These are phyloP conservation scores for Tuber brumale DNA, from an alignment of 495 filamentous ascomycete species.

Conservation along the genomic window DNA sequence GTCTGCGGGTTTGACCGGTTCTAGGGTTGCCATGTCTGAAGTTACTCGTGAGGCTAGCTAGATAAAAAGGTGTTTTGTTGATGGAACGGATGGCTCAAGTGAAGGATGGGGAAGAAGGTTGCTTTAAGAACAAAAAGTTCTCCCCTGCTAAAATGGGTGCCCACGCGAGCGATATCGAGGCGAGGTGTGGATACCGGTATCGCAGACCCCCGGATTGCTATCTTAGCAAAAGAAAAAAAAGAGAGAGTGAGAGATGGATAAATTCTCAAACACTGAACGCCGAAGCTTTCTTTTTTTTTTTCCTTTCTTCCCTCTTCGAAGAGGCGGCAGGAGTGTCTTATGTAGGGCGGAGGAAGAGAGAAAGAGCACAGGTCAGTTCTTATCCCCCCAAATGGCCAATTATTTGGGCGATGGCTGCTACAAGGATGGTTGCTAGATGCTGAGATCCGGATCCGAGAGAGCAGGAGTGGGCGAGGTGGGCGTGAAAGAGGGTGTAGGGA, in stretches of 20 bases:
- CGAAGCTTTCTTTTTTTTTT: neutral
- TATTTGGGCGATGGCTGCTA: neutral
- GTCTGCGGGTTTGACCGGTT: slow-evolving; percentile 24
- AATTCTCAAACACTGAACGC: neutral
- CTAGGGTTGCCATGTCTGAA: slow-evolving; percentile 26
- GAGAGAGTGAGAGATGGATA: neutral
- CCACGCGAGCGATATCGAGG: neutral
- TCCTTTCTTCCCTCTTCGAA: neutral
- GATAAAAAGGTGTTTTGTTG: neutral
- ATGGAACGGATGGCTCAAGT: neutral
- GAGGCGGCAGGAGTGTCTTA: neutral
- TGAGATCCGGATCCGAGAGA: neutral
- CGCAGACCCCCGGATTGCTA: neutral
- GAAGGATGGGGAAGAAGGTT: neutral
- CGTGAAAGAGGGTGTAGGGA: neutral
- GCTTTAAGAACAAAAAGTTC: neutral
- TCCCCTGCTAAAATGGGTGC: neutral
- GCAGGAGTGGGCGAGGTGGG: neutral
- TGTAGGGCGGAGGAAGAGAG: neutral
- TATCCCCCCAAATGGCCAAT: neutral
- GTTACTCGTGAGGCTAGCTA: neutral
- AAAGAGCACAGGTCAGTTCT: neutral
- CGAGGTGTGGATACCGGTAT: neutral
- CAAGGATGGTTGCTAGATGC: neutral
- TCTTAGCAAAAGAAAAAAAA: neutral